Base-by-base conservation (phyloP, 495 filamentous ascomycete genomes). In the Penicillium goetzii region DNA sequence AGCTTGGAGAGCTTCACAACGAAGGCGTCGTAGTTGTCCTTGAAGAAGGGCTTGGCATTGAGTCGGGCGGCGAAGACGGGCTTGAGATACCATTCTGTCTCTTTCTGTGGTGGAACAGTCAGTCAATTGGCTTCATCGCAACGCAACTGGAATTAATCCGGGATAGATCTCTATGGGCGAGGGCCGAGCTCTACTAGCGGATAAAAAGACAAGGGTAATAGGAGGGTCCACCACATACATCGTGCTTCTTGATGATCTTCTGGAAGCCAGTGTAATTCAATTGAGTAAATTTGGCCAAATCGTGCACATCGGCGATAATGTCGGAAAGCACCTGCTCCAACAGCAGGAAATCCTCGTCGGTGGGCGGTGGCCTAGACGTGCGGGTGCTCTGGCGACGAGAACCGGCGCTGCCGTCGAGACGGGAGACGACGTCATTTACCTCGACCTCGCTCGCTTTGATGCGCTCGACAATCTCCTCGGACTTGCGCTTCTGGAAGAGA, bases 171-270 rank as follows among this genome's bases (percentile, higher is more conserved):
- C 9, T 15, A 11, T 5, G 12, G 26, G 3, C 28, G 7, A n/a
- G 25, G 4, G 19, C n/a, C 9, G 33, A 36, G 4, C n/a, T 34
- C 41, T 19, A 19, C 17, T 4, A 10, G 7, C 40, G n/a, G 40
- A 19, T n/a, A 15, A 4, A 4, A 23, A 12, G n/a, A 12, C 7
- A 21, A 33, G 14, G 41, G 36, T 9, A 55, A 30, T 11, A 40
- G 12, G 40, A 14, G 36, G 38, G 7, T 59, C 23, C 3, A 43
- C 21, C 32, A 85, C 90, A 58, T 78, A 95, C 92, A 83, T 99
- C 95, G 76, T 99, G 95, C 81, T 99, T 99, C 82, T 99, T 99
- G 74, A 99, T 97, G 68, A 99, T 99, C 82, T 99, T 99, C 82
- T 97, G 96, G 71, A 99, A 99, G 0, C 96, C 95, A 1, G 94